Evolutionary conservation across 2,329 filamentous ascomycete genomes (phyloP).

Genomic region (Cadophora gregata): DNA sequence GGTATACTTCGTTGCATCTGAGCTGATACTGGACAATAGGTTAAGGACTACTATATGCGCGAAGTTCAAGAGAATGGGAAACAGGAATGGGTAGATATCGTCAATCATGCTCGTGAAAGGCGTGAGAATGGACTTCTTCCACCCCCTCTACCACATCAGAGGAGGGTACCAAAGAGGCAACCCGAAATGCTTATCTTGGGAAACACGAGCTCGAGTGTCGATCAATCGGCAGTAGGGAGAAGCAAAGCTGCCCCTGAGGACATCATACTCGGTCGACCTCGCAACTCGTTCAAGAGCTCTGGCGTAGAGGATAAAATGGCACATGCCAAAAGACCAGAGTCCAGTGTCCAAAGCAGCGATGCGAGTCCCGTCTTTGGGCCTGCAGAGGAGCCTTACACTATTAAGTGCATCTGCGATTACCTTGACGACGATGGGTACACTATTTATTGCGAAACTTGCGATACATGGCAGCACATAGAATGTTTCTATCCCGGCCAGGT

Average conservation of each 20-base stretch:
- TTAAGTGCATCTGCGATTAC: constrained; percentile 97
- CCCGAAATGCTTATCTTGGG: no score
- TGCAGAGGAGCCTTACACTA: constrained; percentile 86
- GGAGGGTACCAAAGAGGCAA: neutral
- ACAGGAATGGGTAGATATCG: neutral
- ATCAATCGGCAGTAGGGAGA: neutral
- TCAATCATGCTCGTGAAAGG: neutral
- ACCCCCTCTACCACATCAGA: neutral
- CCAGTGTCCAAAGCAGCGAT: no score
- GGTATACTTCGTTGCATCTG: neutral
- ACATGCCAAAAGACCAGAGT: no score
- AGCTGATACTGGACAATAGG: neutral
- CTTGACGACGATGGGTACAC: constrained; percentile 96
- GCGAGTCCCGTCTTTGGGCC: no score
- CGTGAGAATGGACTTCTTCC: neutral
- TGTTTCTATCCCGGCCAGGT: constrained; percentile 87
- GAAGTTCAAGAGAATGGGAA: neutral
- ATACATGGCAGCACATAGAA: constrained; percentile 97
- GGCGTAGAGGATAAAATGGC: no score
- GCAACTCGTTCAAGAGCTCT: no score
- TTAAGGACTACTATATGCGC: neutral
- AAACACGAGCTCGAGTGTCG: no score
- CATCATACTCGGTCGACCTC: no score
- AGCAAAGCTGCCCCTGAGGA: neutral
- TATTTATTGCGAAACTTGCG: constrained; percentile 93